Percentiles rank a stretch among this genome's conserved stretches.
phyloP scores from a whole-genome alignment of 106 monocot genomes.

The Narthecium ossifragum region DNA sequence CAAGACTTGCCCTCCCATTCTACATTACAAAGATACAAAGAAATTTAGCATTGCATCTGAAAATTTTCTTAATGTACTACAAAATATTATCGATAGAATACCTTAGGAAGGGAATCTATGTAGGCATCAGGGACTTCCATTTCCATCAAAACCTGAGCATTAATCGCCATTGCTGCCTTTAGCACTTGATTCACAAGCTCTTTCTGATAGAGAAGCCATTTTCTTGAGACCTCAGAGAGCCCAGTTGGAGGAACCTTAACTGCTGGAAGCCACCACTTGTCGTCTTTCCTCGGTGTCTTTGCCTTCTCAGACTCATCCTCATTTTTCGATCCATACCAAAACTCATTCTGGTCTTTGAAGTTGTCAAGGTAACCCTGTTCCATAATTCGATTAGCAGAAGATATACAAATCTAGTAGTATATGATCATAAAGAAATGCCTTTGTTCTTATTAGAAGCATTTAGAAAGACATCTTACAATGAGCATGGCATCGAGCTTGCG shows the following conservation, averaged over 20 bases:
- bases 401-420: too few relatives aligned
- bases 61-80: too few relatives aligned
- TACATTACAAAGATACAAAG: slow-evolving; percentile 2
- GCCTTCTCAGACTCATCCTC: slow-evolving; percentile 38
- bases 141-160: slow-evolving; percentile 56
- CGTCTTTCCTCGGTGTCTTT: slow-evolving; percentile 28
- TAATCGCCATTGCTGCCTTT: slow-evolving; percentile 59
- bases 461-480: slow-evolving; percentile 33
- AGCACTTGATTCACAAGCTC: slow-evolving; percentile 54
- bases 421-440: neutral
- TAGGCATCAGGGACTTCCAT: slow-evolving; percentile 51
- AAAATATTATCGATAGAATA: neutral
- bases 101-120: slow-evolving; percentile 59
- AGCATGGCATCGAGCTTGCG: slow-evolving; percentile 82
- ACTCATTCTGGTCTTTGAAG: slow-evolving; percentile 72
- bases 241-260: slow-evolving; percentile 44
- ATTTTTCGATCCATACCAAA: slow-evolving; percentile 47
- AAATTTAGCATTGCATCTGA: neutral
- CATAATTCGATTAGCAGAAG: too few relatives aligned
- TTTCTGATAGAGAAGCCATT: slow-evolving; percentile 38
- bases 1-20: slow-evolving; percentile 61
- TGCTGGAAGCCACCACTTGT: slow-evolving; percentile 60
- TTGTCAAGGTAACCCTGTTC: slow-evolving; percentile 76
- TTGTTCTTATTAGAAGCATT: neutral
- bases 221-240: slow-evolving; percentile 36